phyloP scores from a whole-genome alignment of 2,329 filamentous ascomycete genomes.

The Ophiostoma tasmaniense region DNA sequence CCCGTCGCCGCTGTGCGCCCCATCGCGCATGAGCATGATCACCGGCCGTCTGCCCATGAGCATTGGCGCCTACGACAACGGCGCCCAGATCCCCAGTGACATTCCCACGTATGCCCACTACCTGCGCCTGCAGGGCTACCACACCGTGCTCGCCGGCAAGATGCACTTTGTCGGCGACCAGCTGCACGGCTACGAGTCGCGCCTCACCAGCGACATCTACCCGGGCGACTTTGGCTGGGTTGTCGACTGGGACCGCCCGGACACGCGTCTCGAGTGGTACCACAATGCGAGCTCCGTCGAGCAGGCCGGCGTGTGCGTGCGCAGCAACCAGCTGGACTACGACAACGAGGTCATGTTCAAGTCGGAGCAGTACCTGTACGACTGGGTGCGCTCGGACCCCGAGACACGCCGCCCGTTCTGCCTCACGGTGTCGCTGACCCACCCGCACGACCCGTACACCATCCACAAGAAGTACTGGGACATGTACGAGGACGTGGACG shows the following conservation, averaged over 20 bases:
- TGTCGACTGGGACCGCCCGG: slow-evolving; percentile 90
- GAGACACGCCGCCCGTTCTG: slow-evolving; percentile 69
- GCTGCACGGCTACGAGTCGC: slow-evolving; percentile 85
- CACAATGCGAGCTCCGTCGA: slow-evolving; percentile 92
- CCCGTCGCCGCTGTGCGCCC: slow-evolving; percentile 84
- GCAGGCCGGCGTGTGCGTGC: slow-evolving; percentile 78
- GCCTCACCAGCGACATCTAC: slow-evolving; percentile 92
- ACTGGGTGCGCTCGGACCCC: slow-evolving; percentile 74
- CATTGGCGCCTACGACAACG: slow-evolving; percentile 89
- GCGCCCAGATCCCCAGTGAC: slow-evolving; percentile 72
- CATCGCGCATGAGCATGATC: slow-evolving; percentile 90
- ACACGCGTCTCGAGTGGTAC: slow-evolving; percentile 83
- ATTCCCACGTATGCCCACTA: slow-evolving; percentile 91
- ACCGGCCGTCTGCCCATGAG: slow-evolving; percentile 84
- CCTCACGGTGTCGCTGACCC: slow-evolving; percentile 83
- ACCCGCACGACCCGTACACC: slow-evolving; percentile 91
- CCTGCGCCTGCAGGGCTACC: slow-evolving; percentile 73
- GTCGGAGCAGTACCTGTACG: slow-evolving; percentile 81
- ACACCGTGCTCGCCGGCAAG: slow-evolving; percentile 85
- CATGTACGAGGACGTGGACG: slow-evolving; percentile 79
- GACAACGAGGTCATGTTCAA: slow-evolving; percentile 95
- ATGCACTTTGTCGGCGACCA: slow-evolving; percentile 98
- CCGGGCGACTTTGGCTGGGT: slow-evolving; percentile 91
- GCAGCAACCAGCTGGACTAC: slow-evolving; percentile 92
- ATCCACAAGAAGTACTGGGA: slow-evolving; percentile 94